A percentile compares a stretch with the other conserved stretches of the same genome.
phyloP scores from a whole-genome alignment of 768 basidiomycete species.

The Mycena amicta region DNA sequence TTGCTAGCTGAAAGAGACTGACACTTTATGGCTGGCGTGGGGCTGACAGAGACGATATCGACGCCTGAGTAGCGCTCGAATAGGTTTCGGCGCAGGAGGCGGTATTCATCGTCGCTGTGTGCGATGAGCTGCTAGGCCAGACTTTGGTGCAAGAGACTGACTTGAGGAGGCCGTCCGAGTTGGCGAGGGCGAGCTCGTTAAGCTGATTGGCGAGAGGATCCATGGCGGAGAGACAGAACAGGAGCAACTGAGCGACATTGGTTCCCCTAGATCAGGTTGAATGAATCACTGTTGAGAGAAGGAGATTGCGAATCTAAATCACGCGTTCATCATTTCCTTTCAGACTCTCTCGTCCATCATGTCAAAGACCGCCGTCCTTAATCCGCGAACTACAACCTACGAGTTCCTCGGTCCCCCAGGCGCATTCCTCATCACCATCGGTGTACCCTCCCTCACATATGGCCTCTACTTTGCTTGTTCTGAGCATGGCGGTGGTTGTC shows the following conservation, averaged over 20 bases:
- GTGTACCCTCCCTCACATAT: slow-evolving; percentile 73
- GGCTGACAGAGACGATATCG: slow-evolving; percentile 29
- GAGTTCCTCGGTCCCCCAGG: slow-evolving; percentile 87
- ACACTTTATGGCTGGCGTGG: slow-evolving; percentile 27
- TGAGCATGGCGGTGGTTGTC: slow-evolving; percentile 70
- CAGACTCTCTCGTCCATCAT: slow-evolving; percentile 12
- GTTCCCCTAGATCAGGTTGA: background rate
- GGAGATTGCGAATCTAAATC: background rate
- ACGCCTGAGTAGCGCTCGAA: slow-evolving; percentile 59
- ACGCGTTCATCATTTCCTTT: slow-evolving; percentile 5
- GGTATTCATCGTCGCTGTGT: slow-evolving; percentile 72
- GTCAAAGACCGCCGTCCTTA: slow-evolving; percentile 38
- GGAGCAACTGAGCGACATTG: slow-evolving; percentile 22
- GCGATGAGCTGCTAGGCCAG: slow-evolving; percentile 2
- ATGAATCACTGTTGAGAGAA: background rate
- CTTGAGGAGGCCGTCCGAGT: slow-evolving; percentile 68
- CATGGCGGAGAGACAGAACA: slow-evolving; percentile 36
- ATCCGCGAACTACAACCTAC: slow-evolving; percentile 71
- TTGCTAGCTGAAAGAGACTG: no score
- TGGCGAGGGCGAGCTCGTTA: slow-evolving; percentile 68
- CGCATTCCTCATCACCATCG: slow-evolving; percentile 67
- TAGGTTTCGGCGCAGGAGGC: slow-evolving; percentile 65
- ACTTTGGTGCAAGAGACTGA: slow-evolving; percentile 29
- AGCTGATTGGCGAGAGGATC: slow-evolving; percentile 61
- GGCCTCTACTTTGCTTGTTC: slow-evolving; percentile 79